Evolutionary conservation across 2,329 filamentous ascomycete genomes (phyloP).

Genomic region (Cordyceps farinosa): DNA sequence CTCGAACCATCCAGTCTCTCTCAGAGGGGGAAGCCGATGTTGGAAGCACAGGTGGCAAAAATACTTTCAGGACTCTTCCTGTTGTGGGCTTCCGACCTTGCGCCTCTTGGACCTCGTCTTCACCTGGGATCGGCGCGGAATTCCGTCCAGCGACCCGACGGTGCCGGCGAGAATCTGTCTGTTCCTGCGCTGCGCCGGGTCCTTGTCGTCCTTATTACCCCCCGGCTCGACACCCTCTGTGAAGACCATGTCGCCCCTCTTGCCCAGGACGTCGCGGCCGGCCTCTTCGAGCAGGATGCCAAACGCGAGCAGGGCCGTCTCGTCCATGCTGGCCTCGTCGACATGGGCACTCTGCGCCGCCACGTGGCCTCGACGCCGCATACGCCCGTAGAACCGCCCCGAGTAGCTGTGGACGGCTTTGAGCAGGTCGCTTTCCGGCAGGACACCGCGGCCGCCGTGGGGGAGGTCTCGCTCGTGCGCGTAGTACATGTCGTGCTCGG

Average conservation of each 20-base stretch:
- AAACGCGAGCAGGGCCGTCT: slow-evolving; percentile 71
- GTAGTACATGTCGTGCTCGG: slow-evolving; percentile 69
- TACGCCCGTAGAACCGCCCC: slow-evolving; percentile 57
- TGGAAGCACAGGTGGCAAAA: background rate
- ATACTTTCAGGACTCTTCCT: background rate
- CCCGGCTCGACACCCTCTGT: slow-evolving; percentile 48
- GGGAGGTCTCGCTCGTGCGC: slow-evolving; percentile 56
- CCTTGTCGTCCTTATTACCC: background rate
- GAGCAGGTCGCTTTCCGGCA: slow-evolving; percentile 68
- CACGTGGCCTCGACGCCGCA: slow-evolving; percentile 5
- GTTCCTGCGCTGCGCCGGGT: background rate
- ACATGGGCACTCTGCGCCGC: slow-evolving; percentile 28
- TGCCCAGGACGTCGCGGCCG: slow-evolving; percentile 56
- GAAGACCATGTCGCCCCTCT: slow-evolving; percentile 67
- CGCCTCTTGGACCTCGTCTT: slow-evolving; percentile 4
- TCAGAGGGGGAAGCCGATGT: no score
- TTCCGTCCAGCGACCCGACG: slow-evolving; percentile 2
- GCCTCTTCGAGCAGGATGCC: slow-evolving; percentile 74
- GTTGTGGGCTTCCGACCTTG: background rate
- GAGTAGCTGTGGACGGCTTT: slow-evolving; percentile 66
- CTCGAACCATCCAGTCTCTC: no score
- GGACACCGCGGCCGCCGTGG: slow-evolving; percentile 40
- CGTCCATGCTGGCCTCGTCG: slow-evolving; percentile 66
- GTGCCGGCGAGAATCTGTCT: background rate
- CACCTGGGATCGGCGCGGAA: background rate